Evolutionary conservation across 108 stramenopile genomes (phyloP), one percentile per base, ranked within the genome.

Genomic region (Pelagomonas calceolata): DNA sequence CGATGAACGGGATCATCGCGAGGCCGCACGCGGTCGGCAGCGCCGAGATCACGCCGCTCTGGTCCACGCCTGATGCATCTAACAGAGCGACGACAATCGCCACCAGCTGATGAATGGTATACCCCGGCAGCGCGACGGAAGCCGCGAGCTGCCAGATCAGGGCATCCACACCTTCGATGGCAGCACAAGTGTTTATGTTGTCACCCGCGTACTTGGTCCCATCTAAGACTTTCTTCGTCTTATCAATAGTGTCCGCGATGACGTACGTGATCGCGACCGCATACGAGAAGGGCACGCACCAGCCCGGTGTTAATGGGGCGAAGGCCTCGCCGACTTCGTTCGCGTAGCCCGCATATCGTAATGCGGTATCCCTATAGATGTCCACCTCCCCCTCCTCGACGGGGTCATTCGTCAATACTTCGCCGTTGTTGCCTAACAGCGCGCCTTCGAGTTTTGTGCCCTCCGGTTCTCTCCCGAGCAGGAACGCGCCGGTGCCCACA

Each of bases 261-360:
- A 85, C 84, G 67, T 83, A 83, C 7, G 36, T 75, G 29, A 80
- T 63, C 37, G 79, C 72, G 26, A 81, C 79, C 64, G 43, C 78
- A 46, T 83, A 84, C 10, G 81, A 80, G 3, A 82, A 79, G 0
- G 68, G 43, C 44, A 83, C 81, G 34, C 70, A 64, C 33, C 68
- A 33, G 34, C 81, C 79, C 34, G 34, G 17, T 46, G 76, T 51
- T 36, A 76, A 36, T 17, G 74, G 75, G 0, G 74, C 68, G 71
- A 83, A 83, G 32, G 76, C 79, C 60, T 83, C 82, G 30, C 82
- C 82, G 12, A 83, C 81, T 73, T 83, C 82, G 77, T 83, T 83
- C 18, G 81, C 78, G 60, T 83, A 83, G 36, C 82, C 82, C 63
- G 75, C 31, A 30, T 71, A 70, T 26, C 78, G 70, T 17, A 79